Conservation (phyloP, 495 filamentous ascomycete species). For the Xylaria castorea region DNA sequence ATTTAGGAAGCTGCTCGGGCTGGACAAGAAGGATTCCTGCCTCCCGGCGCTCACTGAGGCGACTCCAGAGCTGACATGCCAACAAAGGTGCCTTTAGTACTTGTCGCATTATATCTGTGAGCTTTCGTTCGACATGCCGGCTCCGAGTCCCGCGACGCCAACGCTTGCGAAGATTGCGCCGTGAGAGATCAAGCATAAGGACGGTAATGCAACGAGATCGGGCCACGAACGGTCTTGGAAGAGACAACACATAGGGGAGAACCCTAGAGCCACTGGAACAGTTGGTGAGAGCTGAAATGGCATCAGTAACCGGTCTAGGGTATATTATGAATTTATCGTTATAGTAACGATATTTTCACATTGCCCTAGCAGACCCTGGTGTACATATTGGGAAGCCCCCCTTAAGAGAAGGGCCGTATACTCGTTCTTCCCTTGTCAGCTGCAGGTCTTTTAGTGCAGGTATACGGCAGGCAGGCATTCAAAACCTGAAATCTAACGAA, state of each 20-base stretch:
- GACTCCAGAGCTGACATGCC: conserved; percentile 28
- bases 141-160: conserved; percentile 29
- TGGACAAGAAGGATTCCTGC: conserved; percentile 32
- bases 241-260: conserved; percentile 36
- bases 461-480: neutral
- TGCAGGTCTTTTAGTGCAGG: neutral
- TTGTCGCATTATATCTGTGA: conserved; percentile 29
- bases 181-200: conserved; percentile 34
- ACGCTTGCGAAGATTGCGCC: conserved; percentile 33
- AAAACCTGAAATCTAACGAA: neutral
- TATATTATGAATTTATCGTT: no score
- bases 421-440: no score
- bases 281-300: conserved; percentile 26
- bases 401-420: no score
- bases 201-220: conserved; percentile 26
- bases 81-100: conserved; percentile 34
- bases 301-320: no score
- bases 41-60: conserved; percentile 33
- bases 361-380: no score
- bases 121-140: conserved; percentile 37
- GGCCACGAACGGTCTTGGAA: conserved; percentile 34
- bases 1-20: conserved; percentile 30
- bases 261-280: conserved; percentile 27
- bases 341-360: no score
- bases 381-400: no score